Evolutionary conservation across 2,329 filamentous ascomycete genomes (phyloP).

Genomic region (Fusarium liriodendri): DNA sequence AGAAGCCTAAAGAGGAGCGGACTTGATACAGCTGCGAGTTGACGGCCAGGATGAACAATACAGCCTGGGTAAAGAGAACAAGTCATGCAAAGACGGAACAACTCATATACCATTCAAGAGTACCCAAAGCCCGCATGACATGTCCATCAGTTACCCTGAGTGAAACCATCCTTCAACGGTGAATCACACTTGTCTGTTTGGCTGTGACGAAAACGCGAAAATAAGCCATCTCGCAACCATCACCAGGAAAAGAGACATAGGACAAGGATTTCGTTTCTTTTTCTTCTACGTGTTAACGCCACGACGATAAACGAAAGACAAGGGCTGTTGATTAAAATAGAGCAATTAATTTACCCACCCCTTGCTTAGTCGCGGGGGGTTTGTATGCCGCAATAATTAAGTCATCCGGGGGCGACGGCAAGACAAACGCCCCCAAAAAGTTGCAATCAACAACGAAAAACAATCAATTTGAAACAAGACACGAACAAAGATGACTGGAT

Average conservation of each 20-base stretch:
- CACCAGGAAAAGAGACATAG: neutral
- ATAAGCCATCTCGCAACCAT: constrained; percentile 5
- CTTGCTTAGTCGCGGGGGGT: neutral
- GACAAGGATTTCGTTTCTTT: neutral
- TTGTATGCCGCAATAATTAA: neutral
- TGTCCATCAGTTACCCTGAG: neutral
- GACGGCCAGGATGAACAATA: neutral
- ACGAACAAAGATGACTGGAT: neutral
- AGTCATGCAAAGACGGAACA: neutral
- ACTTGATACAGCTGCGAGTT: neutral
- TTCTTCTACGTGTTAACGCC: neutral
- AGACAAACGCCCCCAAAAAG: neutral
- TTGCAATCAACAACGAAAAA: neutral
- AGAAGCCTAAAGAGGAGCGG: neutral
- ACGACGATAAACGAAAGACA: neutral
- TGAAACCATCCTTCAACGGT: neutral
- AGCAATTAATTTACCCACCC: neutral
- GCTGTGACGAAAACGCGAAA: neutral
- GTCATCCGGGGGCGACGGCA: neutral
- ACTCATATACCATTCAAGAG: neutral
- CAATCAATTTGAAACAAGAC: neutral
- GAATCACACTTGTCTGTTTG: neutral
- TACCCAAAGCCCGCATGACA: neutral
- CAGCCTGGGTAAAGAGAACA: neutral
- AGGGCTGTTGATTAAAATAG: neutral